Evolutionary conservation across 1,139 yeast genomes (phyloP), one percentile per base, ranked within the genome.

Genomic region (Waltiozyma sp.): DNA sequence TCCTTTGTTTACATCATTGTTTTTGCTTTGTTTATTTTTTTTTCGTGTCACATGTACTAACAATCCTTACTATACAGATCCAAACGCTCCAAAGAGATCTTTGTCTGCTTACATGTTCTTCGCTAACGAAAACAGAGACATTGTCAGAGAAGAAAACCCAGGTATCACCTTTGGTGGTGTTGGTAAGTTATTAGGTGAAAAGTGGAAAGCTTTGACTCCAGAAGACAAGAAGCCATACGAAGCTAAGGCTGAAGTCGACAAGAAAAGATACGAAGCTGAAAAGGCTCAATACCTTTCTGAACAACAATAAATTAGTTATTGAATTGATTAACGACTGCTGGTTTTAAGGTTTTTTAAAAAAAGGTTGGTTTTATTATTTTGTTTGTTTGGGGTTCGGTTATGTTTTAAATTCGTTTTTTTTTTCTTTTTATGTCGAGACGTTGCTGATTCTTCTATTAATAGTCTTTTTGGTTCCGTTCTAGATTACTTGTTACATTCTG

Each of bases 21-120:
- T 21, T 21, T 21, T 8, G 23, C 23, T 21, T 21, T 21, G 23
- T 21, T 21, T 4, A 5, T 41, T 41, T 41, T 44, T 46, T 39
- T 42, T 24, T 19, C 37, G 37, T 40, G 26, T 19, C 34, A 8
- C 14, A 9, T 35, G 19, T 14, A 36, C 37, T 28, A 23, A 28
- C 38, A 26, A 28, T 23, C 4, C 11, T 13, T 8, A 37, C 40
- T 3, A 36, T 3, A n/a, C 42, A 68, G 96, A 91, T 69, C 97
- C 97, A 71, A 89, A 89, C 68, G 98, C 98, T 53, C 98, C 98
- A 65, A 91, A 91, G 86, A 83, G 97, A 69, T 87, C 97, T 35
- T 73, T 91, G 63, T 87, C 96, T 49, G 96, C 97, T 45, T 91
- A 91, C 80, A 89, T 91, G 97, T 89, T 85, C 77, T 91, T 89